Conservation (phyloP, 495 filamentous ascomycete genomes). For the Penicillium robsamsonii region DNA sequence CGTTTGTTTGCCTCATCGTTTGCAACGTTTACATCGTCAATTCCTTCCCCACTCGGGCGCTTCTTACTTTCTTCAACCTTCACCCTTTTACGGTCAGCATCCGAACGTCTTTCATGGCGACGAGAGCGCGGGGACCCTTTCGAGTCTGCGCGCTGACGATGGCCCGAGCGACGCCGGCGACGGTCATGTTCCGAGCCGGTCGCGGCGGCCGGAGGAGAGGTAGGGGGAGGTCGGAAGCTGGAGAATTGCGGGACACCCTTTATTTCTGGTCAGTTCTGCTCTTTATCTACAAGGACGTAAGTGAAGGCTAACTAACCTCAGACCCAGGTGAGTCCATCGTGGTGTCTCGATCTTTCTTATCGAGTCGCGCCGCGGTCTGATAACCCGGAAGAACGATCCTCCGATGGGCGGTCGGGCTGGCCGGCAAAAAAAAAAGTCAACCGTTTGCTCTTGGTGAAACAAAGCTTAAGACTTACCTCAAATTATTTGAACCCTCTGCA, state of each 20-base stretch:
- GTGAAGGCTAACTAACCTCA: slow-evolving; percentile 27
- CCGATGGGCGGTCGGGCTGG: slow-evolving; percentile 9
- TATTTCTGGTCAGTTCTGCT: slow-evolving; percentile 1
- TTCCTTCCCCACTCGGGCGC: not conserved
- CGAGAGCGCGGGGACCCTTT: not conserved
- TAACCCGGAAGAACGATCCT: slow-evolving; percentile 11
- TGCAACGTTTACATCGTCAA: not conserved
- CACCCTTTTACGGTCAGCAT: not conserved
- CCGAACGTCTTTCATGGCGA: not conserved
- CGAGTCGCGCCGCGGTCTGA: slow-evolving; percentile 4
- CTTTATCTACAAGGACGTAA: not conserved
- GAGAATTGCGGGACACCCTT: slow-evolving; percentile 62
- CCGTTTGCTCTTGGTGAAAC: slow-evolving; percentile 1
- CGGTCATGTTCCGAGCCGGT: not conserved
- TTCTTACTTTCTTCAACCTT: not conserved
- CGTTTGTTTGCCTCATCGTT: not conserved
- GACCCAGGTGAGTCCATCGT: slow-evolving; percentile 42
- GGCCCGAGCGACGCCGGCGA: slow-evolving; percentile 1
- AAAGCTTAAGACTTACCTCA: slow-evolving; percentile 7
- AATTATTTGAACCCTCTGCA: not conserved
- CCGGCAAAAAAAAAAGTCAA: slow-evolving; percentile 20
- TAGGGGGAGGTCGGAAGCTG: slow-evolving; percentile 41
- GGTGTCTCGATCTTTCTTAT: slow-evolving; percentile 18
- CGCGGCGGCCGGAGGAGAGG: not conserved
- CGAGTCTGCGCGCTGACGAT: not conserved